These are phyloP conservation scores for Hanseniaspora clermontiae DNA, from an alignment of 805 yeast genomes.

Conservation along the genomic window DNA sequence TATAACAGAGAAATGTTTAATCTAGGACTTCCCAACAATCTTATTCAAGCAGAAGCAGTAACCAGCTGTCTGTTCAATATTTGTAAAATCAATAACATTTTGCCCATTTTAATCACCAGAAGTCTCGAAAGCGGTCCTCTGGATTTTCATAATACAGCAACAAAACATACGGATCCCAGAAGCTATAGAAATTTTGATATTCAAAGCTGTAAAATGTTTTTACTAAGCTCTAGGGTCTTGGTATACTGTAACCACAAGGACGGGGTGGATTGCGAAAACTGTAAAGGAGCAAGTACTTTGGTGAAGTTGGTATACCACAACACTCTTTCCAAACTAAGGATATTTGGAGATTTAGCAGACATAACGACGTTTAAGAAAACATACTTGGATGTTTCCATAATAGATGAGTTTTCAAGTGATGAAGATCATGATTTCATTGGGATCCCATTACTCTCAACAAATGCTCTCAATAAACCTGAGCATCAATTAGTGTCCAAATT, in stretches of 20 bases:
- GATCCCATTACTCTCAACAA: constrained; percentile 19
- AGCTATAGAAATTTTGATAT: constrained; percentile 73
- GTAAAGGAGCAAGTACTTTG: constrained; percentile 9
- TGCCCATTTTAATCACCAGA: background rate
- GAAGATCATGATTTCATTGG: constrained; percentile 19
- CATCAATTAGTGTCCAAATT: constrained; percentile 24
- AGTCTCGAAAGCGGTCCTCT: no score
- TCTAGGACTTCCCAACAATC: background rate
- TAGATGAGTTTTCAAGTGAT: constrained; percentile 6
- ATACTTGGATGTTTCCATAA: constrained; percentile 13
- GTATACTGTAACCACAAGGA: constrained; percentile 48
- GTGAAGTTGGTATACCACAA: constrained; percentile 3
- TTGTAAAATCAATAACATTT: background rate
- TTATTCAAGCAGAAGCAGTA: background rate
- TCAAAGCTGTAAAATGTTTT: constrained; percentile 62
- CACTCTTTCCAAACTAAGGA: background rate
- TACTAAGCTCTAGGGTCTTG: constrained; percentile 59
- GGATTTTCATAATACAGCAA: background rate
- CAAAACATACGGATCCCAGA: constrained; percentile 37
- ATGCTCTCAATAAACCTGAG: constrained; percentile 15
- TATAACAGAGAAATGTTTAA: background rate
- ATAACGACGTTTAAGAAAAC: constrained; percentile 15
- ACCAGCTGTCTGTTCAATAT: background rate
- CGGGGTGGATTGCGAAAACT: constrained; percentile 13
- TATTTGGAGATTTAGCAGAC: constrained; percentile 1